A percentile compares a stretch with the other conserved stretches of the same genome.
Evolutionary conservation across 202 grass and related monocot genomes (phyloP).

Genomic region (Panicum virgatum): DNA sequence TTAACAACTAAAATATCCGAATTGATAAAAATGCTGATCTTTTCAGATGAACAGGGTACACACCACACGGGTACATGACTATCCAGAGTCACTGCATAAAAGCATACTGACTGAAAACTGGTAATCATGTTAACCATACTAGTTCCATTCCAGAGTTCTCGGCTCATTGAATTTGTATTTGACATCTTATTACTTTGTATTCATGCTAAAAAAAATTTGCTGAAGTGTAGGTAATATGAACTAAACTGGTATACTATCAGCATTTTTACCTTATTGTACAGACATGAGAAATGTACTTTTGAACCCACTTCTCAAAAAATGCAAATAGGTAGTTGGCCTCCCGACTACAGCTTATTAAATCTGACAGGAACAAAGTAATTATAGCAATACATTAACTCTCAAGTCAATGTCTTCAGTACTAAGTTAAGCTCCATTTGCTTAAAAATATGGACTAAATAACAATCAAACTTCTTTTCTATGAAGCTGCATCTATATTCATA

Average conservation of each 20-base stretch:
- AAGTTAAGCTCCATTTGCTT: not conserved
- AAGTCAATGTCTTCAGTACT: constrained; percentile 10
- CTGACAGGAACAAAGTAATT: not conserved
- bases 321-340: not conserved
- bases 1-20: not conserved
- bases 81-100: constrained; percentile 1
- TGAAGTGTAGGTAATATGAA: not conserved
- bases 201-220: not conserved
- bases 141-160: not conserved
- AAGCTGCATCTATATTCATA: not conserved
- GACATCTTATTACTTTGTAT: not conserved
- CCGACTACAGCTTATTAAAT: not conserved
- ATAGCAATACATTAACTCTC: not conserved
- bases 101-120: not conserved
- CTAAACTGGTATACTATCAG: too few species aligned
- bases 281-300: not conserved
- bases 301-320: constrained; percentile 20
- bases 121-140: not conserved
- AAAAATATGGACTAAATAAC: not conserved
- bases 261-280: not conserved
- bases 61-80: not conserved
- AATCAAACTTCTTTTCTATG: not conserved
- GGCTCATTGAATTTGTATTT: not conserved
- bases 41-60: not conserved
- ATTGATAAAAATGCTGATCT: constrained; percentile 22